Percentiles rank a stretch among this genome's conserved stretches.
These are phyloP conservation scores for Penicillium sp. DNA, from an alignment of 2,329 filamentous ascomycete genomes.

Conservation along the genomic window DNA sequence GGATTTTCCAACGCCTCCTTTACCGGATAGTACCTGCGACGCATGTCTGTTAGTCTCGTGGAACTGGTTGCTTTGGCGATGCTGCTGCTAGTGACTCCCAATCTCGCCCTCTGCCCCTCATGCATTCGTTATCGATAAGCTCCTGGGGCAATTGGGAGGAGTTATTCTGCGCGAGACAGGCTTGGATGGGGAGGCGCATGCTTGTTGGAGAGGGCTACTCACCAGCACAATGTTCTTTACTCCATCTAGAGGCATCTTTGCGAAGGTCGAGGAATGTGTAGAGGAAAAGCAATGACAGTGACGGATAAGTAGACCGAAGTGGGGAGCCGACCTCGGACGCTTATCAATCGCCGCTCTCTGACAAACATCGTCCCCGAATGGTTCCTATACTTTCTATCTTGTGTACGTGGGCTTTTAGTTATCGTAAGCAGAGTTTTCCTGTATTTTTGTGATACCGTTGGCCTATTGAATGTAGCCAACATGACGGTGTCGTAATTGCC, in stretches of 20 bases:
- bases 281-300: slow-evolving; percentile 9
- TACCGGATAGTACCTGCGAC: slow-evolving; percentile 79
- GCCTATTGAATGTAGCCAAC: slow-evolving; percentile 9
- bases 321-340: slow-evolving; percentile 33
- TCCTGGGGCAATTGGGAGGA: slow-evolving; percentile 25
- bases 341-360: slow-evolving; percentile 35
- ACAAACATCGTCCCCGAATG: slow-evolving; percentile 18
- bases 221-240: slow-evolving; percentile 54
- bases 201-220: slow-evolving; percentile 21
- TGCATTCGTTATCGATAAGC: slow-evolving; percentile 49
- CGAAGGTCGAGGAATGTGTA: slow-evolving; percentile 7
- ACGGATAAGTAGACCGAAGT: slow-evolving; percentile 18
- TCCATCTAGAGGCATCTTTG: slow-evolving; percentile 49
- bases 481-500: slow-evolving; percentile 4
- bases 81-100: background rate
- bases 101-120: slow-evolving; percentile 4
- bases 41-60: slow-evolving; percentile 5
- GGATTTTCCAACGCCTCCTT: slow-evolving; percentile 97
- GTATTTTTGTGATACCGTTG: slow-evolving; percentile 3
- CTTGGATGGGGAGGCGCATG: slow-evolving; percentile 2
- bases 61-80: background rate
- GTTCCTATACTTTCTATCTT: slow-evolving; percentile 7
- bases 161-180: slow-evolving; percentile 18
- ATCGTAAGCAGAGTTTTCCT: background rate
- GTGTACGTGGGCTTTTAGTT: background rate